A percentile compares a stretch with the other conserved stretches of the same genome.
These are phyloP conservation scores for Erodium trifolium DNA, from an alignment of 441 rosid genomes.

Conservation along the genomic window DNA sequence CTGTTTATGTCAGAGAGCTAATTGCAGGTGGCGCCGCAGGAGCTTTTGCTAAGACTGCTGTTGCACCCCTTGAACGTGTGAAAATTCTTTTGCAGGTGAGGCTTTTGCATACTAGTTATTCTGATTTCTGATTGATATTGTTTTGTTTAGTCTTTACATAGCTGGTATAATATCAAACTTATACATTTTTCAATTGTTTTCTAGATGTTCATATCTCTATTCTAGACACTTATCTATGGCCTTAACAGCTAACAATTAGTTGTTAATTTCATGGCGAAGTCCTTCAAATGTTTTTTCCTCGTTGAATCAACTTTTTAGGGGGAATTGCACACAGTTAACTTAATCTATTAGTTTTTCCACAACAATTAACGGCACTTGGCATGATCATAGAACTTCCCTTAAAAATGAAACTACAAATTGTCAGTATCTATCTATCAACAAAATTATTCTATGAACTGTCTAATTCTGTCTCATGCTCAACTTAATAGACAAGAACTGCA, in stretches of 20 bases:
- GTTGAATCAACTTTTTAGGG: not conserved
- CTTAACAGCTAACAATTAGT: not conserved
- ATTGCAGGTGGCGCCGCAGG: constrained; percentile 97
- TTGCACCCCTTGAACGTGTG: constrained; percentile 87
- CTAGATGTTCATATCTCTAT: not conserved
- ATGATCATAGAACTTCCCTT: no score
- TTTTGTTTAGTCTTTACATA: not conserved
- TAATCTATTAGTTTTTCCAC: no score
- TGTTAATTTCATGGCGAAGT: not conserved
- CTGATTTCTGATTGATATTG: not conserved
- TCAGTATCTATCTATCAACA: no score
- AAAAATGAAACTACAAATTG: no score
- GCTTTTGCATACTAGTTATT: not conserved
- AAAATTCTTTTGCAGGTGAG: constrained; percentile 88
- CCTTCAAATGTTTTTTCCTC: not conserved
- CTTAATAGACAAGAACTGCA: constrained; percentile 65
- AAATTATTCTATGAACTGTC: not conserved
- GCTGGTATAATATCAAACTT: not conserved
- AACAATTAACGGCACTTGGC: no score
- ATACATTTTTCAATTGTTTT: not conserved
- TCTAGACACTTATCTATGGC: not conserved
- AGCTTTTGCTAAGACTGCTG: constrained; percentile 83
- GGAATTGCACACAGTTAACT: no score
- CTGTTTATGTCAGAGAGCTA: constrained; percentile 77
- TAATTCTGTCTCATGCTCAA: constrained; percentile 11